These are phyloP conservation scores for Penicillium steckii DNA, from an alignment of 495 filamentous ascomycete genomes.

Conservation along the genomic window DNA sequence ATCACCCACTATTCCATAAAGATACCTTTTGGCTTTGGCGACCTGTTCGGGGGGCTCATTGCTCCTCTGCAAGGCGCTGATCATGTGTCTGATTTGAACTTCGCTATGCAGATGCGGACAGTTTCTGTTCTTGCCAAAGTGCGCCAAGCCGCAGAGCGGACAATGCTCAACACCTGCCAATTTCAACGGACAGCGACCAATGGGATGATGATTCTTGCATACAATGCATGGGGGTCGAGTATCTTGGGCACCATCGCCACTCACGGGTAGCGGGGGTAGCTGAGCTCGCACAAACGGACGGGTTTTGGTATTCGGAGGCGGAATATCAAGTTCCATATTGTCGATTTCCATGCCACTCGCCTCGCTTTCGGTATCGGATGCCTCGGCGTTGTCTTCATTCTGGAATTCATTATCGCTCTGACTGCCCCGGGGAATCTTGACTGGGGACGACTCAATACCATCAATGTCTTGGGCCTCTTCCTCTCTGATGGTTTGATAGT, in stretches of 20 bases:
- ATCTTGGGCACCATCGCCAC: slow-evolving; percentile 45
- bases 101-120: slow-evolving; percentile 63
- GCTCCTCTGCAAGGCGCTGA: slow-evolving; percentile 56
- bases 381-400: slow-evolving; percentile 14
- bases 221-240: slow-evolving; percentile 44
- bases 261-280: slow-evolving; percentile 20
- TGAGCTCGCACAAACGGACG: slow-evolving; percentile 42
- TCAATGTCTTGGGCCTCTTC: slow-evolving; percentile 14
- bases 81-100: slow-evolving; percentile 57
- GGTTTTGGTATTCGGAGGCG: background rate
- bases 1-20: slow-evolving; percentile 52
- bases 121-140: slow-evolving; percentile 52
- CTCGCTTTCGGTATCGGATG: slow-evolving; percentile 28
- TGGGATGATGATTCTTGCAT: slow-evolving; percentile 51
- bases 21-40: slow-evolving; percentile 51
- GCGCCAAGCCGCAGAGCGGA: slow-evolving; percentile 65
- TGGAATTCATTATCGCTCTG: slow-evolving; percentile 36
- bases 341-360: slow-evolving; percentile 13
- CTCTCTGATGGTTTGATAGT: slow-evolving; percentile 34
- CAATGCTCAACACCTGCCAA: slow-evolving; percentile 61
- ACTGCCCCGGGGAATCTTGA: slow-evolving; percentile 21
- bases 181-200: slow-evolving; percentile 61
- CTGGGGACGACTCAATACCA: slow-evolving; percentile 16
- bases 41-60: slow-evolving; percentile 54
- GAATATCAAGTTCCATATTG: background rate